A percentile compares a stretch with the other conserved stretches of the same genome.
Evolutionary conservation across 2,329 filamentous ascomycete genomes (phyloP).

Genomic region (Calonectria montana): DNA sequence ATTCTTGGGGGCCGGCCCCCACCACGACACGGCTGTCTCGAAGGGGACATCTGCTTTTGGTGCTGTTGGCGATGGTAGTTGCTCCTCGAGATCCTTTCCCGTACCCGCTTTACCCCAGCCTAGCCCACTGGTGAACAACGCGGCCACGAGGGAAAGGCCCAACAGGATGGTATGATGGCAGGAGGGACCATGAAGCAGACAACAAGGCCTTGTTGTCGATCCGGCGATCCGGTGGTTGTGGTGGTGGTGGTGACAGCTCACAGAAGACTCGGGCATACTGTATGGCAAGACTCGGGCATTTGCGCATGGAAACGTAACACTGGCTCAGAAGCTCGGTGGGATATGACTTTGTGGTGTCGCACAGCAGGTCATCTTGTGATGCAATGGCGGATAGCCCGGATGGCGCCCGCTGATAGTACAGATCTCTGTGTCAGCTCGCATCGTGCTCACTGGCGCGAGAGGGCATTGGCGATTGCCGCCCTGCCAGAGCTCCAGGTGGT

Average conservation of each 20-base stretch:
- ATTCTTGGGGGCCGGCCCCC: slow-evolving; percentile 2
- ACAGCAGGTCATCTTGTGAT: background rate
- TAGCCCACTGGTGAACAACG: background rate
- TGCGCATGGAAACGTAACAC: background rate
- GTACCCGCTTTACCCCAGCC: slow-evolving; percentile 3
- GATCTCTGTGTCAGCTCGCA: background rate
- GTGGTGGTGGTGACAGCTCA: background rate
- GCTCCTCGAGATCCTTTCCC: background rate
- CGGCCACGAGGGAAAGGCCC: background rate
- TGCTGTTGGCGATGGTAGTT: background rate
- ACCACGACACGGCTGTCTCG: background rate
- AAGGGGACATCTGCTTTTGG: background rate
- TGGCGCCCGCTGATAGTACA: background rate
- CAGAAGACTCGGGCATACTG: background rate
- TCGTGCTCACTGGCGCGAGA: background rate
- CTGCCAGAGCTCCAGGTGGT: background rate
- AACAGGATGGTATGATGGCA: background rate
- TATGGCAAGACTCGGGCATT: background rate
- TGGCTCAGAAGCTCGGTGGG: background rate
- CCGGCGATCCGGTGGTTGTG: background rate
- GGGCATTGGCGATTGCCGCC: background rate
- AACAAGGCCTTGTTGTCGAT: background rate
- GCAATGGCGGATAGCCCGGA: background rate
- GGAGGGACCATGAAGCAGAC: background rate
- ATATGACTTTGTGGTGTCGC: background rate